phyloP scores from a whole-genome alignment of 192 early-diverging fungal species.

The Entomortierella beljakovae region DNA sequence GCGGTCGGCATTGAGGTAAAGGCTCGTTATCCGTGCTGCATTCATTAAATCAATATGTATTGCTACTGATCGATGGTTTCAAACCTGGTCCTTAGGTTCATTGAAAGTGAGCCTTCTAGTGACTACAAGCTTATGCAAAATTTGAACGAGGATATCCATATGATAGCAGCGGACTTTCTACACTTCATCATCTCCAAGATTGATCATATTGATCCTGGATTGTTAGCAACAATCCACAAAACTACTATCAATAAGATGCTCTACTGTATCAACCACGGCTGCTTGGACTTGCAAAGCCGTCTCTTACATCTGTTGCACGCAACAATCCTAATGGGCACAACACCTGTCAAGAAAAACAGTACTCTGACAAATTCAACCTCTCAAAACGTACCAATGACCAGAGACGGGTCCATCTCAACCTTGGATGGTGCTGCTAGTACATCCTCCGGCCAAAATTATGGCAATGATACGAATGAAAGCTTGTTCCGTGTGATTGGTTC shows the following conservation, averaged over 20 bases:
- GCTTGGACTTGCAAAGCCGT: slow-evolving; percentile 69
- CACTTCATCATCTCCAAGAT: slow-evolving; percentile 64
- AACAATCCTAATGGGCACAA: slow-evolving; percentile 59
- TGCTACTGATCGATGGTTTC: not conserved
- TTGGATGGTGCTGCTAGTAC: slow-evolving; percentile 9
- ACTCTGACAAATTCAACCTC: not conserved
- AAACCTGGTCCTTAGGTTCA: slow-evolving; percentile 25
- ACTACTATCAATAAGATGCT: slow-evolving; percentile 66
- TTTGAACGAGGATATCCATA: slow-evolving; percentile 64
- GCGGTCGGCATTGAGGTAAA: slow-evolving; percentile 33
- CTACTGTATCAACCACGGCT: slow-evolving; percentile 61
- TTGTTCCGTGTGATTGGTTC: slow-evolving; percentile 46
- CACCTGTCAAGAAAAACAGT: slow-evolving; percentile 23
- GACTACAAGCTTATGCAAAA: slow-evolving; percentile 37
- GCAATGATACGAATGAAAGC: slow-evolving; percentile 23
- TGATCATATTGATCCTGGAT: slow-evolving; percentile 62
- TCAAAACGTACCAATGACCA: slow-evolving; percentile 9
- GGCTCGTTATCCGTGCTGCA: not conserved
- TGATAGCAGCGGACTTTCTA: slow-evolving; percentile 69
- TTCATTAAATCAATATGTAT: slow-evolving; percentile 4
- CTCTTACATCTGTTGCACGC: slow-evolving; percentile 67
- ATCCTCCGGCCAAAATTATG: not conserved
- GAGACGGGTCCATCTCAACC: slow-evolving; percentile 31
- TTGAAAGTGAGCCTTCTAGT: slow-evolving; percentile 56
- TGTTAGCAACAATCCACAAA: slow-evolving; percentile 64